These are phyloP conservation scores for Sordaria brevicollis DNA, from an alignment of 495 filamentous ascomycete genomes.

Conservation along the genomic window DNA sequence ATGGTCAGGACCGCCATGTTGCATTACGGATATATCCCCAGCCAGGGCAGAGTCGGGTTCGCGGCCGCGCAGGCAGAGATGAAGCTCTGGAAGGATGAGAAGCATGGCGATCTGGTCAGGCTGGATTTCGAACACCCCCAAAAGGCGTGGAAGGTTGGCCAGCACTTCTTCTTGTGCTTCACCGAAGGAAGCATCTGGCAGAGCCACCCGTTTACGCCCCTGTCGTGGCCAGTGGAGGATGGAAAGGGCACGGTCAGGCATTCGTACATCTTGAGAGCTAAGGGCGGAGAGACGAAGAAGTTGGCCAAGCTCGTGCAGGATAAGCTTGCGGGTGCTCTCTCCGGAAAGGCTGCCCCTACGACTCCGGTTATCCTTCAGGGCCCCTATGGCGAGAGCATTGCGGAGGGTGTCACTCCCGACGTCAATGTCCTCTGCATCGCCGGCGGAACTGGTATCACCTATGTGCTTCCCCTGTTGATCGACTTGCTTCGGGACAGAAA, in stretches of 20 bases:
- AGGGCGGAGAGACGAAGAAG: conserved; percentile 49
- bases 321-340: conserved; percentile 15
- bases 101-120: conserved; percentile 43
- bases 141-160: conserved; percentile 46
- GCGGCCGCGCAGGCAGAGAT: conserved; percentile 37
- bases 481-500: conserved; percentile 24
- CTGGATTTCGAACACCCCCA: conserved; percentile 48
- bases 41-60: conserved; percentile 33
- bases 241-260: conserved; percentile 31
- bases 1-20: conserved; percentile 40
- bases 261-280: conserved; percentile 51
- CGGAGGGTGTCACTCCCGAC: conserved; percentile 26
- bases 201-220: conserved; percentile 57
- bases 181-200: conserved; percentile 51
- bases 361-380: conserved; percentile 47
- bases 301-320: conserved; percentile 33
- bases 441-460: conserved; percentile 56
- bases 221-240: conserved; percentile 34
- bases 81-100: conserved; percentile 35
- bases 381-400: conserved; percentile 45
- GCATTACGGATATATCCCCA: conserved; percentile 34
- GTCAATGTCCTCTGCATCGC: conserved; percentile 51
- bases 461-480: conserved; percentile 47
- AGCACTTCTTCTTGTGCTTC: conserved; percentile 60
- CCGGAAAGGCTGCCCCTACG: conserved; percentile 11